Evolutionary conservation across 768 basidiomycete genomes (phyloP).

Genomic region (Mycena kentingensis): DNA sequence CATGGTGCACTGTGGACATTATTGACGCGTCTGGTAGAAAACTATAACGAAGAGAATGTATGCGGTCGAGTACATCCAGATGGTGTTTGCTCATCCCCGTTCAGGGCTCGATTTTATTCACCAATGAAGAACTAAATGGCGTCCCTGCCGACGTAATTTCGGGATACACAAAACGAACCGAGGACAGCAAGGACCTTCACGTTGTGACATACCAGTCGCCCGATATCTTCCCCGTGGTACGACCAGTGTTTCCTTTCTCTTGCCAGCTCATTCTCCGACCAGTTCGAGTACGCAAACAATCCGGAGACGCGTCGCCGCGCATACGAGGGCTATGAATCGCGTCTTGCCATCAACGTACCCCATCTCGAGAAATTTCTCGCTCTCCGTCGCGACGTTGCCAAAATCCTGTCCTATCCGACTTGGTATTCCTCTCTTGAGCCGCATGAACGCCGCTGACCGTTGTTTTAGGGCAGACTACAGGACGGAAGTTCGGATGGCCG

Average conservation of each 20-base stretch:
- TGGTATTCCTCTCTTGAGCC: conserved; percentile 42
- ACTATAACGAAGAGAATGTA: conserved; percentile 88
- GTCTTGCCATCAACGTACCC: conserved; percentile 69
- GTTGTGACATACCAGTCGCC: conserved; percentile 82
- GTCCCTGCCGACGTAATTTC: conserved; percentile 79
- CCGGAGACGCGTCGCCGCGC: conserved; percentile 70
- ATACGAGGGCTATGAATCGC: conserved; percentile 66
- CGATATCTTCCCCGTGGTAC: conserved; percentile 76
- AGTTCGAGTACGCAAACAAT: conserved; percentile 81
- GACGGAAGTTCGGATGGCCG: conserved; percentile 87
- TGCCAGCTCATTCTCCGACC: conserved; percentile 1
- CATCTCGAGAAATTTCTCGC: conserved; percentile 67
- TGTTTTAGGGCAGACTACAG: conserved; percentile 69
- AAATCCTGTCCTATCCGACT: conserved; percentile 69
- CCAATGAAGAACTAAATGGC: conserved; percentile 73
- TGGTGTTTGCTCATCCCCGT: neutral
- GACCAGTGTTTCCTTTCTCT: conserved; percentile 26
- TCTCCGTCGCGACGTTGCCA: conserved; percentile 70
- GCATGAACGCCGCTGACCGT: too few species aligned
- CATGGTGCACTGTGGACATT: neutral
- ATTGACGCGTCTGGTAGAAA: conserved; percentile 49
- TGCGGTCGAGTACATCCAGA: conserved; percentile 9
- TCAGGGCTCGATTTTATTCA: conserved; percentile 66
- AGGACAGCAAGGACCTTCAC: conserved; percentile 59
- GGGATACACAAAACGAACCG: conserved; percentile 70